phyloP scores from a whole-genome alignment of 805 yeast genomes.

The Kodamaea sagamina region DNA sequence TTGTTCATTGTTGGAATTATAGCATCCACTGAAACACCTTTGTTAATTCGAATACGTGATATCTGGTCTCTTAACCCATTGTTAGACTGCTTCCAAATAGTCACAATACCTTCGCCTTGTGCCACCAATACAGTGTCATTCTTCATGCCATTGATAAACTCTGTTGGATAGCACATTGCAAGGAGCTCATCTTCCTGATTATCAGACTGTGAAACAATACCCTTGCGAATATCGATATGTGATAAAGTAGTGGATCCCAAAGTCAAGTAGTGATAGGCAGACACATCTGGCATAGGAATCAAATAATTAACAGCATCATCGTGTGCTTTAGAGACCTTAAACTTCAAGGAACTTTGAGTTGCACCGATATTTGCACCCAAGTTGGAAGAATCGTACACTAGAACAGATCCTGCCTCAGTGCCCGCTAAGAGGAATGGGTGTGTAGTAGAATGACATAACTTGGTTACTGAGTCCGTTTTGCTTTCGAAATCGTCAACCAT shows the following conservation, averaged over 20 bases:
- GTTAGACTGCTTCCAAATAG: slow-evolving; percentile 77
- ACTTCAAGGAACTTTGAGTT: slow-evolving; percentile 31
- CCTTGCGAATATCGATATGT: slow-evolving; percentile 76
- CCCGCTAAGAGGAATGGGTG: slow-evolving; percentile 56
- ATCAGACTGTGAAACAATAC: slow-evolving; percentile 66
- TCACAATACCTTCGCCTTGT: slow-evolving; percentile 87
- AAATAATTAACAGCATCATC: slow-evolving; percentile 79
- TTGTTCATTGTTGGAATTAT: slow-evolving; percentile 57
- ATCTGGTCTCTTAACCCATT: slow-evolving; percentile 77
- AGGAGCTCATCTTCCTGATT: slow-evolving; percentile 94
- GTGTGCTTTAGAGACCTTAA: slow-evolving; percentile 57
- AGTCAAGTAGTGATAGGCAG: slow-evolving; percentile 76
- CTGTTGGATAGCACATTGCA: slow-evolving; percentile 64
- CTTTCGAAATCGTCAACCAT: slow-evolving; percentile 23
- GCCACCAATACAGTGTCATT: slow-evolving; percentile 74
- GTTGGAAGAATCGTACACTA: slow-evolving; percentile 60
- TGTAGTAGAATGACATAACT: slow-evolving; percentile 45
- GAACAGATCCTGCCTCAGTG: slow-evolving; percentile 69
- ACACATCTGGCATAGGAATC: slow-evolving; percentile 65
- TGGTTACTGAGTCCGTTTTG: slow-evolving; percentile 40
- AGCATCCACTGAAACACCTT: slow-evolving; percentile 73
- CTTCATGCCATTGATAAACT: slow-evolving; percentile 47
- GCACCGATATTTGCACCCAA: slow-evolving; percentile 41
- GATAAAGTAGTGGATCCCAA: slow-evolving; percentile 82
- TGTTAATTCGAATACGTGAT: slow-evolving; percentile 67